Evolutionary conservation across 2,329 filamentous ascomycete genomes (phyloP).

Genomic region (Helotiales sp.): DNA sequence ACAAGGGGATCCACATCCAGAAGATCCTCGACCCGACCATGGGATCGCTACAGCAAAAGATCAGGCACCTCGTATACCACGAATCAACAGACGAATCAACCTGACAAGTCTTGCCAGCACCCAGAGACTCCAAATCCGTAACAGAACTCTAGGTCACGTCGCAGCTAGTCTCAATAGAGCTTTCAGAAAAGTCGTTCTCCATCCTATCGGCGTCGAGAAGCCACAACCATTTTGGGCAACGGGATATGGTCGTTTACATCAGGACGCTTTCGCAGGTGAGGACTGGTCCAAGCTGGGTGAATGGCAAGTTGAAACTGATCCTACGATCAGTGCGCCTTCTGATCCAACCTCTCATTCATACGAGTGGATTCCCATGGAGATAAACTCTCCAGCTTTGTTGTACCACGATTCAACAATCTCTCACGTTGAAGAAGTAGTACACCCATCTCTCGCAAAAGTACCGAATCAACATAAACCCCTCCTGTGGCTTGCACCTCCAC

Average conservation of each 20-base stretch:
- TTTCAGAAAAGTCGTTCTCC: not conserved
- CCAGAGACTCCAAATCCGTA: too few relatives aligned
- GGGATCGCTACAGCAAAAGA: not conserved
- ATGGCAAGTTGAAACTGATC: not conserved
- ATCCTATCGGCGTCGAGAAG: not conserved
- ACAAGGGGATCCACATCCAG: not conserved
- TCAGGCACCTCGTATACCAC: not conserved
- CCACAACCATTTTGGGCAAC: too few relatives aligned
- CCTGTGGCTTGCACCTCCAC: not conserved
- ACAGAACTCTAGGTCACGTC: too few relatives aligned
- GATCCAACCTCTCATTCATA: not conserved
- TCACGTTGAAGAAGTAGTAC: not conserved
- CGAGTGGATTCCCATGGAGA: not conserved
- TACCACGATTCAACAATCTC: not conserved
- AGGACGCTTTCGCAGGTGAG: too few relatives aligned
- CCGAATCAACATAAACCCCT: not conserved
- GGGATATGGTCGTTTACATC: too few relatives aligned
- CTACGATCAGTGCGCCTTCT: not conserved
- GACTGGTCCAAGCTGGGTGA: too few relatives aligned
- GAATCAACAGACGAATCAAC: too few relatives aligned
- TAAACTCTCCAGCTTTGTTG: not conserved
- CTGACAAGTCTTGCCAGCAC: too few relatives aligned
- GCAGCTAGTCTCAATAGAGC: not conserved
- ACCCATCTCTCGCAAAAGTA: not conserved
- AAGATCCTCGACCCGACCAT: not conserved